Percentiles rank a stretch among this genome's conserved stretches.
Conservation (phyloP, 169 alveolate genomes). For the Amoebophrya sp. region DNA sequence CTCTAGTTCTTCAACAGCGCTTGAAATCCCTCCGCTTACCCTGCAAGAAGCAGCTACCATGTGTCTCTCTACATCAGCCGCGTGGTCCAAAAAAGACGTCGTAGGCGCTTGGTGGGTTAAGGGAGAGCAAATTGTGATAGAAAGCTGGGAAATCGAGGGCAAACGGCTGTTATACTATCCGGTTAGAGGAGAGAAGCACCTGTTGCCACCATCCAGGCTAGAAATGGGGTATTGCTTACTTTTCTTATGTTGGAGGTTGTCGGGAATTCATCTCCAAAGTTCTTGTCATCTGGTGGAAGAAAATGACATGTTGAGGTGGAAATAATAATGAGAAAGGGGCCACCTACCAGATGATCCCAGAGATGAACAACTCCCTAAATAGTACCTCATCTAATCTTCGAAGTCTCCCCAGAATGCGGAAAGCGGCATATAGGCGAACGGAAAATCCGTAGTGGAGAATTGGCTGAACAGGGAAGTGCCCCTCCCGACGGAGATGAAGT, state of each 20-base stretch:
- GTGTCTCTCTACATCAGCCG: neutral
- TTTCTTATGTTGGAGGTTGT: neutral
- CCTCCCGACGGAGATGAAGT: constrained; percentile 3
- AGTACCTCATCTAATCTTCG: too few relatives aligned
- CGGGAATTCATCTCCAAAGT: too few relatives aligned
- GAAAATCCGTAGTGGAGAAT: neutral
- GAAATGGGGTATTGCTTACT: neutral
- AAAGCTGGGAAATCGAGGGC: neutral
- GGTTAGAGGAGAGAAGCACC: neutral
- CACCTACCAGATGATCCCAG: too few relatives aligned
- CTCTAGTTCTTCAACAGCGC: too few relatives aligned
- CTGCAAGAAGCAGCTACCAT: neutral
- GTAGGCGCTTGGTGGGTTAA: neutral
- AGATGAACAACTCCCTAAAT: too few relatives aligned
- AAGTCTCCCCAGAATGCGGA: too few relatives aligned
- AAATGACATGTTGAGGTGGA: too few relatives aligned
- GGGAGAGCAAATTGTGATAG: neutral
- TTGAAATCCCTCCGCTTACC: neutral
- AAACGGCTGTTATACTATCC: neutral
- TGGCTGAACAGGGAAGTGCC: neutral
- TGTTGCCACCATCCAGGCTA: neutral
- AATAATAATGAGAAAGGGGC: too few relatives aligned
- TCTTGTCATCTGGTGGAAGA: too few relatives aligned
- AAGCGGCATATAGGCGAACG: neutral
- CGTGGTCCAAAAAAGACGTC: neutral